phyloP scores from a whole-genome alignment of 1,139 yeast genomes.

The Kodamaea sp. region DNA sequence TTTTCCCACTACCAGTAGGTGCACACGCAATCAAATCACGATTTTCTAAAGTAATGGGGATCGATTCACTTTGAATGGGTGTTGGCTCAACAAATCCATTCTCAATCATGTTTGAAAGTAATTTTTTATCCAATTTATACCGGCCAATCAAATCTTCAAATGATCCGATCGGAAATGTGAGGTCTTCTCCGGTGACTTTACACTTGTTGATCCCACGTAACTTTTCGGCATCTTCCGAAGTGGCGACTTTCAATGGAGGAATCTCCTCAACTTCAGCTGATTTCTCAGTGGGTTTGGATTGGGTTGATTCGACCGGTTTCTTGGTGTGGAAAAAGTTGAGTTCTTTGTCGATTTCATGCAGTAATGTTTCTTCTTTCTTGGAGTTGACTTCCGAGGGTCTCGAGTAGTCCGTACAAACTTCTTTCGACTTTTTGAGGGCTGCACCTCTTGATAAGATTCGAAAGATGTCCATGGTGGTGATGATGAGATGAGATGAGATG shows the following conservation, averaged over 20 bases:
- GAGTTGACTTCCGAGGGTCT: constrained; percentile 30
- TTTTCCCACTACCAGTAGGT: constrained; percentile 93
- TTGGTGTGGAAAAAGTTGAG: constrained; percentile 69
- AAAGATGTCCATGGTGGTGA: constrained; percentile 73
- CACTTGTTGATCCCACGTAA: constrained; percentile 55
- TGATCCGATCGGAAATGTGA: constrained; percentile 85
- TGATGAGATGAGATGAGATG: constrained; percentile 2
- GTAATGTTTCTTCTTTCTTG: constrained; percentile 35
- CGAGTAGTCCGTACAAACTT: constrained; percentile 42
- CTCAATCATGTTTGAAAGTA: constrained; percentile 62
- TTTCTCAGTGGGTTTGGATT: background rate
- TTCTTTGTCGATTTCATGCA: constrained; percentile 53
- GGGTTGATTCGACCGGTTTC: constrained; percentile 14
- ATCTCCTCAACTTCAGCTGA: constrained; percentile 20
- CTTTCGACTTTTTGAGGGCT: constrained; percentile 55
- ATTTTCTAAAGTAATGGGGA: constrained; percentile 61
- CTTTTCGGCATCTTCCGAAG: constrained; percentile 52
- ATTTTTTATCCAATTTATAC: constrained; percentile 59
- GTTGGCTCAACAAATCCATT: constrained; percentile 84
- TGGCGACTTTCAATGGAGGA: constrained; percentile 47
- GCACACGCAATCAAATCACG: constrained; percentile 86
- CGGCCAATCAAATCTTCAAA: constrained; percentile 74
- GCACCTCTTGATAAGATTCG: constrained; percentile 85
- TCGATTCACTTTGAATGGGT: constrained; percentile 83
- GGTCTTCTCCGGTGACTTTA: constrained; percentile 71